phyloP scores from a whole-genome alignment of 441 rosid species.

The Cnidoscolus chayamansa region DNA sequence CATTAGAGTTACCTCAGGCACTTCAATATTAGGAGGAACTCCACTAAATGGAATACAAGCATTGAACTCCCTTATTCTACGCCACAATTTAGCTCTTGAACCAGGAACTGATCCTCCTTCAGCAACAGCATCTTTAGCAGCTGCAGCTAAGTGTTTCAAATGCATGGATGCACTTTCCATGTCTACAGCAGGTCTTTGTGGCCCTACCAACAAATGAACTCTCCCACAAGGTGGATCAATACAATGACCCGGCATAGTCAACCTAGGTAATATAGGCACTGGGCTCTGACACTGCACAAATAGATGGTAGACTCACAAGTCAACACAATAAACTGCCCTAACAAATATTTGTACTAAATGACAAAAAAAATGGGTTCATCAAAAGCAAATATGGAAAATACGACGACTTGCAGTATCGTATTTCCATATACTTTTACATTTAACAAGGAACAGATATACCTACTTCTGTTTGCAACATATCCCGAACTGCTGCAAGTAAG shows the following conservation, averaged over 20 bases:
- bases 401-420: slow-evolving; percentile 8
- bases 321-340: slow-evolving; percentile 15
- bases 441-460: slow-evolving; percentile 44
- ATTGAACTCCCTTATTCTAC: slow-evolving; percentile 98
- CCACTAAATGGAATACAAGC: slow-evolving; percentile 91
- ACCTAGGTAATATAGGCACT: slow-evolving; percentile 87
- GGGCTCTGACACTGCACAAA: slow-evolving; percentile 78
- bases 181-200: slow-evolving; percentile 53
- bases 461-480: slow-evolving; percentile 95
- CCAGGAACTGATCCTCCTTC: slow-evolving; percentile 99
- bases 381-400: slow-evolving; percentile 5
- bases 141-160: slow-evolving; percentile 91
- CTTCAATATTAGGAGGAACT: slow-evolving; percentile 79
- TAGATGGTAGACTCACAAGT: slow-evolving; percentile 5
- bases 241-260: slow-evolving; percentile 99
- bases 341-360: slow-evolving; percentile 12
- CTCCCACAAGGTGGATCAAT: slow-evolving; percentile 99
- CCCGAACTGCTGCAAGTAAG: slow-evolving; percentile 94
- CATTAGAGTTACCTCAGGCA: slow-evolving; percentile 98
- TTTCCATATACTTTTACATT: slow-evolving; percentile 13
- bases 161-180: slow-evolving; percentile 76
- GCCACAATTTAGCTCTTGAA: slow-evolving; percentile 96
- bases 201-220: slow-evolving; percentile 58
- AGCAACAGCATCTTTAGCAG: slow-evolving; percentile 99
- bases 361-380: slow-evolving; percentile 8